Evolutionary conservation across 768 basidiomycete genomes (phyloP), one percentile per base, ranked within the genome.

Genomic region (Boletus speciosus): DNA sequence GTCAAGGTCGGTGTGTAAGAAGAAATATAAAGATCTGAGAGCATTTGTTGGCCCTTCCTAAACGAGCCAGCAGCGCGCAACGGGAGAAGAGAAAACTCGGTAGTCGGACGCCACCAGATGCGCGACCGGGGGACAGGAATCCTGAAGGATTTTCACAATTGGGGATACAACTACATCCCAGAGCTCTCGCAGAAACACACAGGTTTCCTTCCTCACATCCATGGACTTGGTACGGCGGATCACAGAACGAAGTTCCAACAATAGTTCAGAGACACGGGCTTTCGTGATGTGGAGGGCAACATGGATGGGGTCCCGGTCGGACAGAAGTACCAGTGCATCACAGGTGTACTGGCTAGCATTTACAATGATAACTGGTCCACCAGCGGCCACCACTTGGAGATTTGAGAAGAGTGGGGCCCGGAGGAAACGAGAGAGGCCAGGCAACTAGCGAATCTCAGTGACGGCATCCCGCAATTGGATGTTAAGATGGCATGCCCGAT

Each of bases 271-370:
- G 9, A 58, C 36, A 15, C 34, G 45, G 15, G 14, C 1, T 44
- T 39, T 43, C 5, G 35, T 50, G 25, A 54, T 27, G 31, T 15
- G 29, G 11, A 56, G 47, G 25, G 53, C 4, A 46, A 48, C 12
- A 4, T 23, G 32, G 40, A 52, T 8, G 41, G 61, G 55, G 9
- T 47, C 31, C 11, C 23, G 41, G 16, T 32, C 10, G 16, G 42
- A 14, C 10, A 51, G n/a, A 16, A 73, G 52, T 16, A 73, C 64
- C 25, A 76, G 42, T 0, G 72, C 74, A 51, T 76, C 70, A 15
- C 69, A 74, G 21, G 66, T 51, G 19, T 42, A 51, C 15, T 44
- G 23, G 48, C 63, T 59, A 16, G 66, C 55, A 47, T 73, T 74
- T 23, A 76, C 56, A 21, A 76, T 48, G 21, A 71, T 61, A 10